phyloP scores from a whole-genome alignment of 1,284 basidiomycete species.

The Schizopora paradoxa region DNA sequence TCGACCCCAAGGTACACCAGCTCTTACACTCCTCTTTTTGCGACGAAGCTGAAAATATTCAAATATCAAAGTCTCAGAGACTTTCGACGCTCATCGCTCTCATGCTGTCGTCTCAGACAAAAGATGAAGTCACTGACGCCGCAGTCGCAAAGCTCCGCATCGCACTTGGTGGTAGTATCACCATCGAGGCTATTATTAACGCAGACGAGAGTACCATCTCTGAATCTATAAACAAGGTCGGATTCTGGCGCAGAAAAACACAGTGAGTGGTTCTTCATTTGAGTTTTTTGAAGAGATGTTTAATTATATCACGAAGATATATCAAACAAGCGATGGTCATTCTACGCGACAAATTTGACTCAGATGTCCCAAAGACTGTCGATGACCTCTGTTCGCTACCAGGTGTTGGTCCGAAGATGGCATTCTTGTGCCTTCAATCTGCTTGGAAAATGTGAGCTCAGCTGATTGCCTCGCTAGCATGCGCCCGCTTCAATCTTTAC shows the following conservation, averaged over 20 bases:
- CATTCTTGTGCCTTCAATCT: constrained; percentile 76
- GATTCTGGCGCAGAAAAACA: constrained; percentile 90
- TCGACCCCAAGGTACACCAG: constrained; percentile 62
- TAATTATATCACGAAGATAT: constrained; percentile 41
- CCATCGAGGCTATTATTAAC: constrained; percentile 63
- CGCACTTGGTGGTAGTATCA: constrained; percentile 73
- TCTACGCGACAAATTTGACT: constrained; percentile 65
- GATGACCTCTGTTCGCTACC: constrained; percentile 80
- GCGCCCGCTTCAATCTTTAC: not conserved
- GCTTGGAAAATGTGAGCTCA: constrained; percentile 75
- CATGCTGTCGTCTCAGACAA: constrained; percentile 95
- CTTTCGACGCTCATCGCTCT: constrained; percentile 87
- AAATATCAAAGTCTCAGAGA: constrained; percentile 56
- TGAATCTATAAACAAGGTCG: constrained; percentile 81
- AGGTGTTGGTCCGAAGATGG: constrained; percentile 94
- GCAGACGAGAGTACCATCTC: constrained; percentile 63
- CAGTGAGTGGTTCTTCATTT: constrained; percentile 37
- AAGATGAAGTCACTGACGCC: constrained; percentile 84
- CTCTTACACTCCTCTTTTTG: not conserved
- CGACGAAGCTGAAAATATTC: not conserved
- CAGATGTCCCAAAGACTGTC: constrained; percentile 82
- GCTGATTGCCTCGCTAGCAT: not conserved
- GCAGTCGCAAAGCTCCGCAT: constrained; percentile 76
- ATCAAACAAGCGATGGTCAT: constrained; percentile 68
- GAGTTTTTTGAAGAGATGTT: not conserved